These are phyloP conservation scores for Starmerella bacillaris DNA, from an alignment of 805 yeast genomes.

Conservation along the genomic window DNA sequence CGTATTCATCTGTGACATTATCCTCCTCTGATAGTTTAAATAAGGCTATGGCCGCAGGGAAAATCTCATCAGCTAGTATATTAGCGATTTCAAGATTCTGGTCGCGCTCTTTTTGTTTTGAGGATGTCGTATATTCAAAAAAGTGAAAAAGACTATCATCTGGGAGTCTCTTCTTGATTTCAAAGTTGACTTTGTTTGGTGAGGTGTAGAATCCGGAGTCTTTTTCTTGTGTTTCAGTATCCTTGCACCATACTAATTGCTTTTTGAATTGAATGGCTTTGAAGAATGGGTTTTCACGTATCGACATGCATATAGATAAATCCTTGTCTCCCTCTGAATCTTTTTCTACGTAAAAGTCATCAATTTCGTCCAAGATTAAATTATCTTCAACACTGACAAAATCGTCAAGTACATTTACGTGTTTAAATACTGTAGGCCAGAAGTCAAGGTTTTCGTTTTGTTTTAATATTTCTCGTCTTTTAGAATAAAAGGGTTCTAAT, in stretches of 20 bases:
- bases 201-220: conserved; percentile 8
- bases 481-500: conserved; percentile 39
- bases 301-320: conserved; percentile 43
- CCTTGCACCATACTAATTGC: conserved; percentile 27
- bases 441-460: conserved; percentile 43
- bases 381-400: conserved; percentile 60
- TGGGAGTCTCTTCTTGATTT: conserved; percentile 50
- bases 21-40: conserved; percentile 20
- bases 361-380: conserved; percentile 49
- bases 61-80: conserved; percentile 58
- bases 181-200: conserved; percentile 36
- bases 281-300: conserved; percentile 33
- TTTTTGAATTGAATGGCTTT: conserved; percentile 45
- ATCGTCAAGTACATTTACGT: conserved; percentile 61
- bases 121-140: conserved; percentile 69
- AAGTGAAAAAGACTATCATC: conserved; percentile 68
- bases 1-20: conserved; percentile 15
- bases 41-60: conserved; percentile 68
- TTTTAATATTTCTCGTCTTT: conserved; percentile 36
- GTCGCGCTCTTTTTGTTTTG: conserved; percentile 42
- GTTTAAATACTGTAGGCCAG: conserved; percentile 75
- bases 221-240: conserved; percentile 3
- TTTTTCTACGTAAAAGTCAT: conserved; percentile 40
- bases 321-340: conserved; percentile 31
- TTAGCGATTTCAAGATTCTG: conserved; percentile 64